Conservation (phyloP, 805 yeast species). For the Kuraishia floccosa region DNA sequence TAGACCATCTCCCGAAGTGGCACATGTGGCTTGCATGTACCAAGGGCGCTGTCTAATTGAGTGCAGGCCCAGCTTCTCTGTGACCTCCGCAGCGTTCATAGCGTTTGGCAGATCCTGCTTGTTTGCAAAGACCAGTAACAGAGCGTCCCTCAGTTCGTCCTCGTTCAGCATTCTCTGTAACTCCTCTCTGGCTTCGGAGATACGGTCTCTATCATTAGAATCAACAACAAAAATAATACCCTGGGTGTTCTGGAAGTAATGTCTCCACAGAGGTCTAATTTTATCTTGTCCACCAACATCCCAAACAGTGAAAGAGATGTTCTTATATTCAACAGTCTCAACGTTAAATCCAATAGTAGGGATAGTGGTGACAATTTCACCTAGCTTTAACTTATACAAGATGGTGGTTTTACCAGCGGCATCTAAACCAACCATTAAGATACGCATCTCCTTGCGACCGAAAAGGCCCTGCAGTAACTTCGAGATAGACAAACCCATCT, state of each 20-base stretch:
- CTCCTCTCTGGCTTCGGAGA: constrained; percentile 96
- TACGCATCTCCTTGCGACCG: constrained; percentile 97
- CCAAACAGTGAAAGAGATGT: constrained; percentile 96
- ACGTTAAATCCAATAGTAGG: constrained; percentile 97
- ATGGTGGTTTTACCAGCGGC: constrained; percentile 99
- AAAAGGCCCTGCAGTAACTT: constrained; percentile 90
- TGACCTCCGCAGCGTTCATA: constrained; percentile 97
- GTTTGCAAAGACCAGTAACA: constrained; percentile 91
- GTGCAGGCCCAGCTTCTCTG: constrained; percentile 93
- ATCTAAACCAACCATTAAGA: constrained; percentile 95
- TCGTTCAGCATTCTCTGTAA: constrained; percentile 97
- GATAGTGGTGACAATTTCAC: constrained; percentile 92
- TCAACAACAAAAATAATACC: constrained; percentile 97
- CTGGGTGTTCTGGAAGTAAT: constrained; percentile 96
- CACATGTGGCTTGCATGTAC: constrained; percentile 98
- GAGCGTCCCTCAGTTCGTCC: constrained; percentile 95
- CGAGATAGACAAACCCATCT: constrained; percentile 94
- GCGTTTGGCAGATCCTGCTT: constrained; percentile 99
- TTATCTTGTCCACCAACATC: constrained; percentile 99
- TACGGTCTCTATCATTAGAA: constrained; percentile 96
- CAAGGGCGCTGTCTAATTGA: constrained; percentile 98
- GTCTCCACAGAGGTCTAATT: constrained; percentile 98
- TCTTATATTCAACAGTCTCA: constrained; percentile 94
- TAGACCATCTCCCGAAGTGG: constrained; percentile 98
- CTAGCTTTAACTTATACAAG: constrained; percentile 86